Evolutionary conservation across 306 rosid genomes (phyloP).

Genomic region (Cicer cuneatum): DNA sequence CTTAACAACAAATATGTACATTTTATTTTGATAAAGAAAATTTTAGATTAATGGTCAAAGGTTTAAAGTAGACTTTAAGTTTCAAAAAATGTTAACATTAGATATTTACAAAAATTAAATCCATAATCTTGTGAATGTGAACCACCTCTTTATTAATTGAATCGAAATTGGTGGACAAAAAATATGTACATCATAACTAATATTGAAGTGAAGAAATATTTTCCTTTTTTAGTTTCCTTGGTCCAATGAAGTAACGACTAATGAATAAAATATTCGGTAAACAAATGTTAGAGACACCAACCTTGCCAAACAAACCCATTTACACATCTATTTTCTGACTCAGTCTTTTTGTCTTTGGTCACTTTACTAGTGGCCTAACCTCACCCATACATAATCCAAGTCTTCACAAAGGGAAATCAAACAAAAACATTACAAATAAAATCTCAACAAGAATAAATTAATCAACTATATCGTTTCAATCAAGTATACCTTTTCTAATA

Average conservation of each 20-base stretch:
- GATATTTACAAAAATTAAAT: no score
- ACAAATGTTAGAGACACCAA: conserved; percentile 51
- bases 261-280: conserved; percentile 43
- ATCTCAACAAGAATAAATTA: neutral
- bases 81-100: no score
- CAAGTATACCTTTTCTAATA: neutral
- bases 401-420: neutral
- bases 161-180: no score
- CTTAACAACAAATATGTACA: no score
- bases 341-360: conserved; percentile 36
- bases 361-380: conserved; percentile 53
- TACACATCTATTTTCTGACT: conserved; percentile 17
- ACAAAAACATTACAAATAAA: neutral
- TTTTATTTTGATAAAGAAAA: no score
- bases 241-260: conserved; percentile 14
- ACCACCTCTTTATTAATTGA: no score
- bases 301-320: conserved; percentile 49
- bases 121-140: no score
- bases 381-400: conserved; percentile 47
- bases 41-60: no score
- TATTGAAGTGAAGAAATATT: no score
- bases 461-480: neutral
- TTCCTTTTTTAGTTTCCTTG: neutral
- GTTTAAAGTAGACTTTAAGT: no score
- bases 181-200: no score